A percentile compares a stretch with the other conserved stretches of the same genome.
phyloP scores from a whole-genome alignment of 768 basidiomycete species.

The Trametes maxima region DNA sequence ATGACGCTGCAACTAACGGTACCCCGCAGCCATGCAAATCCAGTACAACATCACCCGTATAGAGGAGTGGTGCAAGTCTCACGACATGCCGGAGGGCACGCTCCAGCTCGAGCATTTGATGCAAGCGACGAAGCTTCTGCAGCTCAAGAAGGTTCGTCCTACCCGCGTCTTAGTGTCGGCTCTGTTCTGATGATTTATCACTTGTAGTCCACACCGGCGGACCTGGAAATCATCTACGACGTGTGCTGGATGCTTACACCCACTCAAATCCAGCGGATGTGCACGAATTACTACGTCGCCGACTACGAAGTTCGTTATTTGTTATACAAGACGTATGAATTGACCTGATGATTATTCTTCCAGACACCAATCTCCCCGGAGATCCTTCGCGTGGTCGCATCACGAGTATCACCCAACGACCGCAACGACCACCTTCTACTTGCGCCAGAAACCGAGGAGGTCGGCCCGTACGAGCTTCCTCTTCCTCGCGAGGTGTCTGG shows the following conservation, averaged over 20 bases:
- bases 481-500: constrained; percentile 94
- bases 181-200: constrained; percentile 13
- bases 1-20: background rate
- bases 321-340: background rate
- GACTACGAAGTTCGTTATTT: constrained; percentile 84
- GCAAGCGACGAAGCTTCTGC: constrained; percentile 98
- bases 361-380: constrained; percentile 97
- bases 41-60: constrained; percentile 98
- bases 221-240: constrained; percentile 98
- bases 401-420: constrained; percentile 94
- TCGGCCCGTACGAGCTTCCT: constrained; percentile 92
- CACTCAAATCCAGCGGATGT: constrained; percentile 99
- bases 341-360: constrained; percentile 5
- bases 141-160: constrained; percentile 86
- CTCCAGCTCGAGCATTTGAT: constrained; percentile 98
- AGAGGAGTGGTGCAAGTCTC: constrained; percentile 99
- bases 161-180: background rate
- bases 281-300: constrained; percentile 97
- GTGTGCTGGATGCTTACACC: constrained; percentile 99
- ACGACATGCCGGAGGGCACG: constrained; percentile 98
- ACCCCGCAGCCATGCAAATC: constrained; percentile 91
- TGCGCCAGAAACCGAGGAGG: constrained; percentile 95
- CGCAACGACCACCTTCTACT: constrained; percentile 96
- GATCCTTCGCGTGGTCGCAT: constrained; percentile 94
- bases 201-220: constrained; percentile 80